phyloP scores from a whole-genome alignment of 495 filamentous ascomycete genomes.

The Lepraria neglecta region DNA sequence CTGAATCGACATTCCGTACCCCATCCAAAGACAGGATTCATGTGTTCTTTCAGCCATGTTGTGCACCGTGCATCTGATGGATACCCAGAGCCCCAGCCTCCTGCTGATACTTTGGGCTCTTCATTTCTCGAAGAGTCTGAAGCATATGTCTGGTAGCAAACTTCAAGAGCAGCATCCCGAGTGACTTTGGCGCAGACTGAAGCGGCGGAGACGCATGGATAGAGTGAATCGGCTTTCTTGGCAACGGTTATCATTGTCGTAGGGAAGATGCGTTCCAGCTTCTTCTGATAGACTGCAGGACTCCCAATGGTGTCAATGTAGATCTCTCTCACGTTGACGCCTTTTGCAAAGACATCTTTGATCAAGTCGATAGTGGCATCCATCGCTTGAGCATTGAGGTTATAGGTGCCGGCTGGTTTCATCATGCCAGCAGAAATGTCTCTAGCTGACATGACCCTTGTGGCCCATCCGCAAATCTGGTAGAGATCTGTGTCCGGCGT shows the following conservation, averaged over 20 bases:
- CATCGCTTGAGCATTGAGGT: constrained; percentile 96
- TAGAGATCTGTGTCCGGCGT: constrained; percentile 57
- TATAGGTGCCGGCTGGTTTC: constrained; percentile 61
- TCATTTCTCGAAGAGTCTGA: constrained; percentile 21
- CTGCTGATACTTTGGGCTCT: constrained; percentile 25
- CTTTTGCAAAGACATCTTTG: constrained; percentile 59
- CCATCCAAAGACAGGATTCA: constrained; percentile 95
- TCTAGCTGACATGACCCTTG: constrained; percentile 71
- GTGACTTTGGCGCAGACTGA: constrained; percentile 95
- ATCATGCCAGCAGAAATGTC: constrained; percentile 81
- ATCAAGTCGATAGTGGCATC: constrained; percentile 90
- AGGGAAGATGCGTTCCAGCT: constrained; percentile 78
- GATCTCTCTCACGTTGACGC: constrained; percentile 77
- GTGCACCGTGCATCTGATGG: constrained; percentile 80
- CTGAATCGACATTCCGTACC: constrained; percentile 85
- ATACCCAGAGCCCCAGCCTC: constrained; percentile 84
- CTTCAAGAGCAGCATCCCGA: constrained; percentile 78
- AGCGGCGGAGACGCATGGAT: constrained; percentile 88
- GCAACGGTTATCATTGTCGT: constrained; percentile 74
- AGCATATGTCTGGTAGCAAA: constrained; percentile 54
- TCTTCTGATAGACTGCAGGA: constrained; percentile 73
- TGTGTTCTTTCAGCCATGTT: constrained; percentile 72
- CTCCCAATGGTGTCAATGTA: constrained; percentile 94
- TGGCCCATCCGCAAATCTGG: constrained; percentile 71
- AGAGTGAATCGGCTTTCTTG: constrained; percentile 92